phyloP scores from a whole-genome alignment of 495 filamentous ascomycete genomes.

The Darksidea phi region DNA sequence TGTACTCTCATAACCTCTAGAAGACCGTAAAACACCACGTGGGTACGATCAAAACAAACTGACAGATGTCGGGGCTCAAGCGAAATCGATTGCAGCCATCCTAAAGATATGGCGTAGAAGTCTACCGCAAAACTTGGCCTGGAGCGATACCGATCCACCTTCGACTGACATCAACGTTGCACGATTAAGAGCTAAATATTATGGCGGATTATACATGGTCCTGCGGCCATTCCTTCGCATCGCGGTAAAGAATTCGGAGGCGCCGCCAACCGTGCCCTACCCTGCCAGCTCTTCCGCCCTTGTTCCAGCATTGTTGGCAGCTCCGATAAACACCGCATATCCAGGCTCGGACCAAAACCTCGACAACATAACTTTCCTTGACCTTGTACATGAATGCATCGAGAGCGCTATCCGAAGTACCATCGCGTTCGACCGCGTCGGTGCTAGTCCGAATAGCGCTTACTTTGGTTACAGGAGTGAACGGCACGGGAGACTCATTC shows the following conservation, averaged over 20 bases:
- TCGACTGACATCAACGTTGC: conserved; percentile 76
- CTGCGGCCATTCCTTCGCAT: conserved; percentile 76
- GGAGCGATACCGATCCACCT: conserved; percentile 66
- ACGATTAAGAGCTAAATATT: conserved; percentile 88
- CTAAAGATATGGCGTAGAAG: conserved; percentile 44
- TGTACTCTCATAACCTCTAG: not conserved
- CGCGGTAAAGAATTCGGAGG: conserved; percentile 53
- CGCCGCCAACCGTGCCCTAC: conserved; percentile 14
- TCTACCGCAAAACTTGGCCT: conserved; percentile 54
- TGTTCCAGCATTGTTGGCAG: not conserved
- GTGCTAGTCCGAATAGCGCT: conserved; percentile 36
- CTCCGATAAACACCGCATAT: not conserved
- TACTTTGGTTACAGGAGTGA: conserved; percentile 10
- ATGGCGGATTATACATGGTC: conserved; percentile 86
- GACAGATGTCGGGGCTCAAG: conserved; percentile 13
- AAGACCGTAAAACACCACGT: not conserved
- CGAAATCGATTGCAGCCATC: conserved; percentile 13
- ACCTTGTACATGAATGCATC: conserved; percentile 52
- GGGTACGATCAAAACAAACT: conserved; percentile 10
- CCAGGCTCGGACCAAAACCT: conserved; percentile 2
- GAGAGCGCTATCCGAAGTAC: conserved; percentile 81
- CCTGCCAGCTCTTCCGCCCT: conserved; percentile 14
- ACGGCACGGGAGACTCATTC: conserved; percentile 62
- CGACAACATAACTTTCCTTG: conserved; percentile 9
- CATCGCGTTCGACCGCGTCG: conserved; percentile 73